phyloP scores from a whole-genome alignment of 2,329 filamentous ascomycete genomes.

The Talaromyces sp. region DNA sequence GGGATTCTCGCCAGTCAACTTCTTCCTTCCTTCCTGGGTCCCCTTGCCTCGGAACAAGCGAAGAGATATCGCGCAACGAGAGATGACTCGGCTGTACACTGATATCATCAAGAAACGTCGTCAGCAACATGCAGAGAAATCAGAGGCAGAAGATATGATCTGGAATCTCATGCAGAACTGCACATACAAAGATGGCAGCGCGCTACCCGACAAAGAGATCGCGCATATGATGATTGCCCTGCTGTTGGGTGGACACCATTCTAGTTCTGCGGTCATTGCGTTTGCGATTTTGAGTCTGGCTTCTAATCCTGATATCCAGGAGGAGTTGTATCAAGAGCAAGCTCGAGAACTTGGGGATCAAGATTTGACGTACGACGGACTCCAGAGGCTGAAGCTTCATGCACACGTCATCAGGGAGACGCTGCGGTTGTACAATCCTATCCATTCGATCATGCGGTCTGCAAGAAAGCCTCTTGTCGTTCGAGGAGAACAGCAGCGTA shows the following conservation, averaged over 20 bases:
- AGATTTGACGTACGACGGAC: slow-evolving; percentile 69
- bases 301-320: slow-evolving; percentile 70
- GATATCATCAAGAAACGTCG: slow-evolving; percentile 74
- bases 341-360: slow-evolving; percentile 69
- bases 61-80: slow-evolving; percentile 73
- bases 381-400: slow-evolving; percentile 76
- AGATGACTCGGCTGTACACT: slow-evolving; percentile 76
- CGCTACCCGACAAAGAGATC: slow-evolving; percentile 77
- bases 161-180: slow-evolving; percentile 78
- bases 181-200: slow-evolving; percentile 75
- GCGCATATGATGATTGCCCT: slow-evolving; percentile 93
- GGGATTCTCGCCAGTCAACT: slow-evolving; percentile 86
- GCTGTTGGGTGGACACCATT: slow-evolving; percentile 89
- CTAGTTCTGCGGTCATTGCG: slow-evolving; percentile 74
- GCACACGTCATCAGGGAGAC: slow-evolving; percentile 86
- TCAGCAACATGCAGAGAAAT: slow-evolving; percentile 34
- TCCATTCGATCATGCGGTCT: slow-evolving; percentile 90
- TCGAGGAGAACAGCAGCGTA: slow-evolving; percentile 55
- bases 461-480: slow-evolving; percentile 85
- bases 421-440: slow-evolving; percentile 82
- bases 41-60: slow-evolving; percentile 84
- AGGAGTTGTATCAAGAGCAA: slow-evolving; percentile 83
- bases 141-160: slow-evolving; percentile 71
- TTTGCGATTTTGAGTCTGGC: slow-evolving; percentile 84
- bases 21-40: slow-evolving; percentile 77